Conservation (phyloP, 805 yeast genomes). For the Kazachstania africana region DNA sequence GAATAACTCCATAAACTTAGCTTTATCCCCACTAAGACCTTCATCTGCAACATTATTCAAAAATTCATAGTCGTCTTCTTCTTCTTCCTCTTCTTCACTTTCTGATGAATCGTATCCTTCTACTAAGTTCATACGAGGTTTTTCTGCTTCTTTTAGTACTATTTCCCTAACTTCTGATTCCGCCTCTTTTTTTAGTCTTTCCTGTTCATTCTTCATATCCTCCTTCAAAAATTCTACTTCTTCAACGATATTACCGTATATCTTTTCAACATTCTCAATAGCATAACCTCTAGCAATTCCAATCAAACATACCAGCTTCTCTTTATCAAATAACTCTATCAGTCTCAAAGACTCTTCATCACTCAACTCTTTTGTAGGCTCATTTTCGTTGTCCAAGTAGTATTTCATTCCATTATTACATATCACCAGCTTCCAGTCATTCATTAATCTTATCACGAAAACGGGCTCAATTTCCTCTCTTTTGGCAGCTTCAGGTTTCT, state of each 20-base stretch:
- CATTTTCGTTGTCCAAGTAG: conserved; percentile 25
- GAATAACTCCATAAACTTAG: conserved; percentile 28
- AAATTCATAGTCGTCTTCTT: not conserved
- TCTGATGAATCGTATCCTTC: too few species aligned
- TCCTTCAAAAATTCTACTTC: conserved; percentile 7
- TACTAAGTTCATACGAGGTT: too few species aligned
- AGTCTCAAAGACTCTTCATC: conserved; percentile 20
- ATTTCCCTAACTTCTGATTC: not conserved
- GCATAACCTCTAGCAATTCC: conserved; percentile 17
- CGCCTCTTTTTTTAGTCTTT: not conserved
- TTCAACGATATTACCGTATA: conserved; percentile 11
- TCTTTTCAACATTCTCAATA: conserved; percentile 3
- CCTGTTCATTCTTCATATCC: conserved; percentile 4
- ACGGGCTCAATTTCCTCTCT: too few species aligned
- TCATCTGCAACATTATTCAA: not conserved
- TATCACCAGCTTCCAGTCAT: conserved; percentile 34
- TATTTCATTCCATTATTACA: conserved; percentile 33
- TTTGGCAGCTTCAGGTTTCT: conserved; percentile 25
- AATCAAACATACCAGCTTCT: conserved; percentile 14
- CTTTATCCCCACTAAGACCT: conserved; percentile 1
- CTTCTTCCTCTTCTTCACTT: conserved; percentile 5
- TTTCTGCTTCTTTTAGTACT: not conserved
- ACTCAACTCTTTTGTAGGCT: conserved; percentile 19
- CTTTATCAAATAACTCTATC: conserved; percentile 21
- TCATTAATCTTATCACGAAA: too few species aligned